A percentile compares a stretch with the other conserved stretches of the same genome.
Conservation (phyloP, 345 rosid species). For the Populus davidiana region DNA sequence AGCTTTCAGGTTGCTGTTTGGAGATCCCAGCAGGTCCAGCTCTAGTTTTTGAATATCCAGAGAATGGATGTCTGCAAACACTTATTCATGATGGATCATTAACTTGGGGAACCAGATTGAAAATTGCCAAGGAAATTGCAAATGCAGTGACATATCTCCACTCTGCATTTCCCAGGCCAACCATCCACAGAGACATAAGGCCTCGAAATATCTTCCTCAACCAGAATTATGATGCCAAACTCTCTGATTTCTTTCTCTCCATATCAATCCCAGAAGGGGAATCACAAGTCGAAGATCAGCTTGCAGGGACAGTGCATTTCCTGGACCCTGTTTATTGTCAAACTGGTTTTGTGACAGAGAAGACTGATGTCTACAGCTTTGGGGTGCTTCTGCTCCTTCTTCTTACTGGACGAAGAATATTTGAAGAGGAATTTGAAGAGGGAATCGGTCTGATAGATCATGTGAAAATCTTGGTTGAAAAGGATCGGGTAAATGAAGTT, state of each 20-base stretch:
- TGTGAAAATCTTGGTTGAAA: background rate
- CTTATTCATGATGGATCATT: background rate
- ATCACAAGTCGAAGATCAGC: background rate
- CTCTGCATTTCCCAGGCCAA: conserved; percentile 4
- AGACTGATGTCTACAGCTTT: conserved; percentile 4
- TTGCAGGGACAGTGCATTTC: background rate
- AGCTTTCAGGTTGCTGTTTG: background rate
- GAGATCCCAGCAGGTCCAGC: background rate
- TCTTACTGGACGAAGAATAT: background rate
- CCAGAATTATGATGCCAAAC: no score
- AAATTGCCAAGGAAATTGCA: conserved; percentile 13
- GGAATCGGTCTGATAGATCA: background rate
- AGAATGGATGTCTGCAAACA: background rate
- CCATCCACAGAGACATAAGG: conserved; percentile 1
- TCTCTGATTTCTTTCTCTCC: background rate
- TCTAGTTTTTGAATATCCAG: conserved; percentile 5
- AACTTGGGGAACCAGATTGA: conserved; percentile 13
- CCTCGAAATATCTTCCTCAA: background rate
- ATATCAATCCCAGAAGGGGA: conserved; percentile 1
- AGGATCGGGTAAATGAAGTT: background rate
- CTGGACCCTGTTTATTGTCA: background rate
- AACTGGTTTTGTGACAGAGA: background rate
- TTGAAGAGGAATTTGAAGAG: background rate
- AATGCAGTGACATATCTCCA: conserved; percentile 17
- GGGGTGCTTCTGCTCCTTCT: background rate